phyloP scores from a whole-genome alignment of 2,329 filamentous ascomycete species.

The Aureobasidium sp. region DNA sequence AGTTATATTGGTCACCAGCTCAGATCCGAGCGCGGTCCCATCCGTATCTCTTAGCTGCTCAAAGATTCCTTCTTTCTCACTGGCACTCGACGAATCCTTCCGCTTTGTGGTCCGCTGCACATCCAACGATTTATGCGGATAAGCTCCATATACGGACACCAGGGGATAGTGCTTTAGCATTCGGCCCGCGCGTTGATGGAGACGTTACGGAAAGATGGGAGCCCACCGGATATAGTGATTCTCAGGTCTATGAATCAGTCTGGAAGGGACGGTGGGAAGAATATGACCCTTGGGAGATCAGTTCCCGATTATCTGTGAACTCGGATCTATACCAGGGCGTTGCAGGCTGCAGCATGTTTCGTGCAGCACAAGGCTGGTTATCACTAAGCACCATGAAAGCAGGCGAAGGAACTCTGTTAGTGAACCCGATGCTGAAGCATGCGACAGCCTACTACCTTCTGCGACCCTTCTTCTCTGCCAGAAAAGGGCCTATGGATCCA shows the following conservation, averaged over 20 bases:
- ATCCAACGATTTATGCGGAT: constrained; percentile 42
- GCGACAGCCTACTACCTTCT: constrained; percentile 74
- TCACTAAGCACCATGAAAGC: constrained; percentile 52
- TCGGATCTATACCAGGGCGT: constrained; percentile 72
- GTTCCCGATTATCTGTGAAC: constrained; percentile 56
- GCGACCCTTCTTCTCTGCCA: constrained; percentile 70
- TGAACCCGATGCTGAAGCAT: constrained; percentile 68
- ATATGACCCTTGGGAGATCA: constrained; percentile 75
- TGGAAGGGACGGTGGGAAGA: constrained; percentile 68
- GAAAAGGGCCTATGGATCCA: constrained; percentile 31
- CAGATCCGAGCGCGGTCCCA: constrained; percentile 40
- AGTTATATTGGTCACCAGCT: constrained; percentile 42
- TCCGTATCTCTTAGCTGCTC: constrained; percentile 38
- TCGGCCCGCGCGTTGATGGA: constrained; percentile 48
- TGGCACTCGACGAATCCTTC: constrained; percentile 37
- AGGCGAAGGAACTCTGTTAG: constrained; percentile 67
- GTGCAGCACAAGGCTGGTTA: constrained; percentile 87
- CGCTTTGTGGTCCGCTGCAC: constrained; percentile 33
- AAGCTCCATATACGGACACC: constrained; percentile 46
- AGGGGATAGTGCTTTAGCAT: constrained; percentile 41
- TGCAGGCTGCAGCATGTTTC: constrained; percentile 74
- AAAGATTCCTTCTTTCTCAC: constrained; percentile 41
- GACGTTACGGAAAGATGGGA: constrained; percentile 44
- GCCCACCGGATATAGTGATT: constrained; percentile 51
- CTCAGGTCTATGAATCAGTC: constrained; percentile 63